A percentile compares a stretch with the other conserved stretches of the same genome.
Evolutionary conservation across 106 monocot species (phyloP).

Genomic region (Dioscorea dumetorum): DNA sequence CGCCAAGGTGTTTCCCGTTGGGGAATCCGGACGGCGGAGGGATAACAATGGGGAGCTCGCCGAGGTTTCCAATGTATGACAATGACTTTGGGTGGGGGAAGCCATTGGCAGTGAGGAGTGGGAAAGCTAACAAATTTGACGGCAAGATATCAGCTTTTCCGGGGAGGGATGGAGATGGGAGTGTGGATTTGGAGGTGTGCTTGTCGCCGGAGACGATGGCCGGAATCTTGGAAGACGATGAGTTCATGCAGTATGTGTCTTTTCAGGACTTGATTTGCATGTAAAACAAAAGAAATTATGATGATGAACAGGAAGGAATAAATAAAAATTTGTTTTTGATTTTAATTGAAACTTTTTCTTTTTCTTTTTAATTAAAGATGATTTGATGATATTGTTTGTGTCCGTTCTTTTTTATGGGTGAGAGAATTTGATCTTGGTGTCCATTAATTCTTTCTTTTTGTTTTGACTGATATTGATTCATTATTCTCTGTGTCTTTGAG

Average conservation of each 20-base stretch:
- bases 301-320: too few relatives aligned
- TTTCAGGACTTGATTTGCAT: too few relatives aligned
- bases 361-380: too few relatives aligned
- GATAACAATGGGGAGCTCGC: constrained; percentile 89
- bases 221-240: constrained; percentile 50
- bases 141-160: constrained; percentile 98
- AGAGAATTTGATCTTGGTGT: too few relatives aligned
- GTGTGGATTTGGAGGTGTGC: constrained; percentile 80
- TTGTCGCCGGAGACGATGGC: constrained; percentile 72
- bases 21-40: constrained; percentile 72
- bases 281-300: too few relatives aligned
- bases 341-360: too few relatives aligned
- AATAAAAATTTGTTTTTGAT: too few relatives aligned
- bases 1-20: constrained; percentile 53
- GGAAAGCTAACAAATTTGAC: constrained; percentile 87
- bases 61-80: constrained; percentile 80
- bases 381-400: too few relatives aligned
- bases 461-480: too few relatives aligned
- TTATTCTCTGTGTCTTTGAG: too few relatives aligned
- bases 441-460: too few relatives aligned
- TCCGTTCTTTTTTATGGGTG: too few relatives aligned
- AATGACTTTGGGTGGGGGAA: constrained; percentile 91
- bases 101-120: constrained; percentile 72
- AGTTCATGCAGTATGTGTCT: constrained; percentile 69
- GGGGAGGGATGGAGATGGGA: constrained; percentile 40